Evolutionary conservation across 1,284 basidiomycete genomes (phyloP).

Genomic region (Amylostereum areolatum): DNA sequence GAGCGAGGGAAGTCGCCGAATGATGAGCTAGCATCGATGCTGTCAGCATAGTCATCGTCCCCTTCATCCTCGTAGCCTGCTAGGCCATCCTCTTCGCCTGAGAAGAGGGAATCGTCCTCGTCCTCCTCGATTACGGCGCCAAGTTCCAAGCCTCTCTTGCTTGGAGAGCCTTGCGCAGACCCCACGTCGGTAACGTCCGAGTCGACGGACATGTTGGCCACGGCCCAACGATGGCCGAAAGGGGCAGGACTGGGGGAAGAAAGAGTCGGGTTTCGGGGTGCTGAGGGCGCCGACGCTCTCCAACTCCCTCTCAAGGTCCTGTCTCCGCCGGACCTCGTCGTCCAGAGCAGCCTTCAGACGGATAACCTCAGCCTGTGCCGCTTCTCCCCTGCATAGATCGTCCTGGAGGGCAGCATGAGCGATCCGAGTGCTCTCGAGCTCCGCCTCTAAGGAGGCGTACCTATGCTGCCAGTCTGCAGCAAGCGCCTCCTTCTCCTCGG

Average conservation of each 20-base stretch:
- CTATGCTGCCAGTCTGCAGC: slow-evolving; percentile 28
- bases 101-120: slow-evolving; percentile 30
- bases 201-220: slow-evolving; percentile 57
- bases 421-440: slow-evolving; percentile 27
- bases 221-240: slow-evolving; percentile 30
- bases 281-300: slow-evolving; percentile 34
- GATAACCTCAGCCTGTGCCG: slow-evolving; percentile 26
- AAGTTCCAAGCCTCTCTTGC: slow-evolving; percentile 37
- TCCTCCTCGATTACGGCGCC: slow-evolving; percentile 53
- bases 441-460: slow-evolving; percentile 25
- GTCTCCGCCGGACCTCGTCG: slow-evolving; percentile 31
- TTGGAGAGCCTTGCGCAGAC: slow-evolving; percentile 35
- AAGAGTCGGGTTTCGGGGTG: slow-evolving; percentile 37
- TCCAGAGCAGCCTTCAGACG: slow-evolving; percentile 28
- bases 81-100: slow-evolving; percentile 50
- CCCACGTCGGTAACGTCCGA: slow-evolving; percentile 65
- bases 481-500: slow-evolving; percentile 34
- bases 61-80: slow-evolving; percentile 67
- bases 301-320: slow-evolving; percentile 38
- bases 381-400: slow-evolving; percentile 25
- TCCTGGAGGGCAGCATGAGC: slow-evolving; percentile 15
- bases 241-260: slow-evolving; percentile 18
- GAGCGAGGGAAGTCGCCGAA: slow-evolving; percentile 39
- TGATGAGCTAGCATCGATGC: slow-evolving; percentile 48
- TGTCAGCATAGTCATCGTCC: slow-evolving; percentile 44